Evolutionary conservation across 2,329 filamentous ascomycete species (phyloP), one percentile per base, ranked within the genome.

Genomic region (Claviceps sp.): DNA sequence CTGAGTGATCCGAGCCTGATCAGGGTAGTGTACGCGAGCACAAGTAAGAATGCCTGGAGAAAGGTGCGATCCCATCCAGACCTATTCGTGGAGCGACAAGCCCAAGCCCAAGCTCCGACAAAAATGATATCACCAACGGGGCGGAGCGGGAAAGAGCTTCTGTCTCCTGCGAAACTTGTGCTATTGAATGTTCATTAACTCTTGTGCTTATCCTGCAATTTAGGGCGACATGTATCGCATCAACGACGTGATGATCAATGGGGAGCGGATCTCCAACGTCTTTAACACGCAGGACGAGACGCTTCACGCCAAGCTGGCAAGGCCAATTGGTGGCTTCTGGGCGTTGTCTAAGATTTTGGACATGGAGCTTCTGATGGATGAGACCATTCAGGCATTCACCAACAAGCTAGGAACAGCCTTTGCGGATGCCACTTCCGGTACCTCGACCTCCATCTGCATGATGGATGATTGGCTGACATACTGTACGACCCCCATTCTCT

Each of bases 391-490:
- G 13, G 30, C 42, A 5, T 47, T 56, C n/a, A 43, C 52, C 2
- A 42, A 48, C 24, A 55, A 51, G n/a, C 44, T 58, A 11, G 49
- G 50, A 1, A 30, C 22, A 22, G 51, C 42, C 40, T 58, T 56
- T 34, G 56, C 53, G 47, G 53, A 55, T 48, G 43, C 44, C 18
- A 34, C 30, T 46, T 41, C 50, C 41, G 38, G 24, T 34, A 1
- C 26, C 18, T 7, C 24, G 13, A 1, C 30, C 26, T 40, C 47
- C 47, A 46, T 50, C 41, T 57, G 56, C 47, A 55, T 54, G 54
- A 56, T 57, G 52, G 55, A 56, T 46, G 51, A 55, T 52, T 57
- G 56, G 54, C 41, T 56, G 43, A 47, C 55, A 20, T 58, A 56
- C 42, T 55, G 55, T 56, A 52, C 22, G 54, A 44, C n/a, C 43